phyloP scores from a whole-genome alignment of 164 flowering plant genomes.

The Litsea cubeba region DNA sequence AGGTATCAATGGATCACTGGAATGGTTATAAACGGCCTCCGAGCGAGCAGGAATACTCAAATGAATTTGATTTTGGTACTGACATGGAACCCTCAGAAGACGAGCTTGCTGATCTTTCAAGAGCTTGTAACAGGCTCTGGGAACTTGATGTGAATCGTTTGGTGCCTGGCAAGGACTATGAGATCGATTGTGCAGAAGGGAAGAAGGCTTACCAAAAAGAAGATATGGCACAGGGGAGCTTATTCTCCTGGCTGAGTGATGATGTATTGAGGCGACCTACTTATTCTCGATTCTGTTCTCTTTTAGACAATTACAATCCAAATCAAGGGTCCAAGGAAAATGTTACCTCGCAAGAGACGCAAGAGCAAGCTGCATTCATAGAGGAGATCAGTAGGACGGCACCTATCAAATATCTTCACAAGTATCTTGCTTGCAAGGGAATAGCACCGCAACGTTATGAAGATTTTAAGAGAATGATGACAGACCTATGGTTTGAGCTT shows the following conservation, averaged over 20 bases:
- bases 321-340: constrained; percentile 70
- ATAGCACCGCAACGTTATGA: constrained; percentile 37
- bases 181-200: constrained; percentile 91
- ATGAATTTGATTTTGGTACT: constrained; percentile 38
- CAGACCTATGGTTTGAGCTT: constrained; percentile 77
- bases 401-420: constrained; percentile 85
- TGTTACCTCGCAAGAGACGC: constrained; percentile 71
- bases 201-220: constrained; percentile 68
- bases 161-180: constrained; percentile 80
- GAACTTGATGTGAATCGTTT: constrained; percentile 83
- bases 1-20: constrained; percentile 68
- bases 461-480: constrained; percentile 69
- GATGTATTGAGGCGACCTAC: constrained; percentile 70
- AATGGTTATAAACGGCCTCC: constrained; percentile 56
- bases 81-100: constrained; percentile 48
- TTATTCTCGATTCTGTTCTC: constrained; percentile 77
- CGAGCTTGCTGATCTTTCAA: constrained; percentile 69
- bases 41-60: constrained; percentile 66
- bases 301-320: constrained; percentile 91
- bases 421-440: constrained; percentile 59
- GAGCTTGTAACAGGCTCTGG: constrained; percentile 90
- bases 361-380: constrained; percentile 84
- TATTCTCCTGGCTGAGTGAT: constrained; percentile 63
- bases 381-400: constrained; percentile 94
- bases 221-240: constrained; percentile 75